phyloP scores from a whole-genome alignment of 1,139 yeast species.

The Kurtzmaniella quercitrusa region DNA sequence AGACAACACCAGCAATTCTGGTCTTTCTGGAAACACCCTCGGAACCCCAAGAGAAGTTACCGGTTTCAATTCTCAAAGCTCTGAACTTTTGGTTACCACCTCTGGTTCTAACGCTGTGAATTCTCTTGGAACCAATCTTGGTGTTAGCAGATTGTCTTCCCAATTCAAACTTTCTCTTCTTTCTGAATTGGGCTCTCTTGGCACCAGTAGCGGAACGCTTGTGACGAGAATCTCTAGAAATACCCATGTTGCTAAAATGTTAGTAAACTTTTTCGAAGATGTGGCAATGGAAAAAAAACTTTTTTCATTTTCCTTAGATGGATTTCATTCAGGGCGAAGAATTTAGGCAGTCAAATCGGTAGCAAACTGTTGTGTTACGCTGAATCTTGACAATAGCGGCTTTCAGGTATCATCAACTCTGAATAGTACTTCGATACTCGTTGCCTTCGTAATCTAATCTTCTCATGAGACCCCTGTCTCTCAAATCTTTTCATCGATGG shows the following conservation, averaged over 20 bases:
- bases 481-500: too few relatives aligned
- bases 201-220: slow-evolving; percentile 99
- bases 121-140: slow-evolving; percentile 98
- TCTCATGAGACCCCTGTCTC: too few relatives aligned
- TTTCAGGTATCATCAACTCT: too few relatives aligned
- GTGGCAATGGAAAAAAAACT: too few relatives aligned
- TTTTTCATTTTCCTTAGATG: not conserved
- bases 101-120: slow-evolving; percentile 98
- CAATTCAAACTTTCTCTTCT: slow-evolving; percentile 99
- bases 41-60: slow-evolving; percentile 99
- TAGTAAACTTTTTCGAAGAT: slow-evolving; percentile 18
- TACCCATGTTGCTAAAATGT: slow-evolving; percentile 71
- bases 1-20: slow-evolving; percentile 95
- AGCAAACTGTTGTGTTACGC: too few relatives aligned
- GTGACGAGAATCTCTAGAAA: slow-evolving; percentile 99
- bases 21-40: slow-evolving; percentile 98
- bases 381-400: too few relatives aligned
- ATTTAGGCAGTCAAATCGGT: not conserved
- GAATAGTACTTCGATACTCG: too few relatives aligned
- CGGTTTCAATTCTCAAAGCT: slow-evolving; percentile 98
- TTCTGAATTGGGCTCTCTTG: slow-evolving; percentile 99
- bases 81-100: slow-evolving; percentile 99
- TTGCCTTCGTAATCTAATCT: too few relatives aligned
- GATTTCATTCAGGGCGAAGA: not conserved
- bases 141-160: slow-evolving; percentile 99